phyloP scores from a whole-genome alignment of 2,329 filamentous ascomycete species.

The Amphichorda felina region DNA sequence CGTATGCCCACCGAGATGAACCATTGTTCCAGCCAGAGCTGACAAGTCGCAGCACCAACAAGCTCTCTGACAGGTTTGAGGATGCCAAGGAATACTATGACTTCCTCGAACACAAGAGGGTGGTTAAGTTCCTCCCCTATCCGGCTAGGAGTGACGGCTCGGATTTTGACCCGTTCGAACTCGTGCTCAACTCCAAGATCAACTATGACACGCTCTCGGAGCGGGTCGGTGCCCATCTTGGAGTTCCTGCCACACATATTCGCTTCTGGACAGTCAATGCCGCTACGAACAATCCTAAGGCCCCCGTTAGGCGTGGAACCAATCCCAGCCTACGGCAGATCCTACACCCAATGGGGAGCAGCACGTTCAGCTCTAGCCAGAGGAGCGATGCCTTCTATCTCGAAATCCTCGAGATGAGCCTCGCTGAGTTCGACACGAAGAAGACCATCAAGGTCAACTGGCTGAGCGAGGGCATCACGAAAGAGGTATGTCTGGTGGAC shows the following conservation, averaged over 20 bases:
- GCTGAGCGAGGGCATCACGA: slow-evolving; percentile 81
- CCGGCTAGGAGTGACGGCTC: slow-evolving; percentile 40
- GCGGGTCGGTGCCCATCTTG: slow-evolving; percentile 68
- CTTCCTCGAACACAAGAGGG: slow-evolving; percentile 75
- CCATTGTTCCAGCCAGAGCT: not conserved
- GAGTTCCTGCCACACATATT: slow-evolving; percentile 72
- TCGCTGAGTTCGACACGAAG: slow-evolving; percentile 88
- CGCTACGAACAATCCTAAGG: slow-evolving; percentile 65
- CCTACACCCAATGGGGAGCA: slow-evolving; percentile 57
- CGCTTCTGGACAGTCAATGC: slow-evolving; percentile 82
- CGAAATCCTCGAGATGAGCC: slow-evolving; percentile 86
- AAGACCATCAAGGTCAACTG: slow-evolving; percentile 75
- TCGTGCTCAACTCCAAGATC: slow-evolving; percentile 79
- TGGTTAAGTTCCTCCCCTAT: slow-evolving; percentile 65
- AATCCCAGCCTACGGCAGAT: slow-evolving; percentile 68
- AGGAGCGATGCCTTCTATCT: slow-evolving; percentile 75
- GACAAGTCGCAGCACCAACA: not conserved
- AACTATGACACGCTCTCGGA: slow-evolving; percentile 78
- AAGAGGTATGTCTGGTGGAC: slow-evolving; percentile 51
- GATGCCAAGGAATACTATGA: slow-evolving; percentile 88
- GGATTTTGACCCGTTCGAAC: slow-evolving; percentile 55
- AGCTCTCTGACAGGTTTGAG: slow-evolving; percentile 37
- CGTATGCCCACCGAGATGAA: slow-evolving; percentile 11
- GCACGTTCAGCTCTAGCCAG: slow-evolving; percentile 58
- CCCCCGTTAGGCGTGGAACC: slow-evolving; percentile 60